Base-by-base conservation (phyloP, 352 stramenopile genomes). In the Phytophthora macrochlamydospora region DNA sequence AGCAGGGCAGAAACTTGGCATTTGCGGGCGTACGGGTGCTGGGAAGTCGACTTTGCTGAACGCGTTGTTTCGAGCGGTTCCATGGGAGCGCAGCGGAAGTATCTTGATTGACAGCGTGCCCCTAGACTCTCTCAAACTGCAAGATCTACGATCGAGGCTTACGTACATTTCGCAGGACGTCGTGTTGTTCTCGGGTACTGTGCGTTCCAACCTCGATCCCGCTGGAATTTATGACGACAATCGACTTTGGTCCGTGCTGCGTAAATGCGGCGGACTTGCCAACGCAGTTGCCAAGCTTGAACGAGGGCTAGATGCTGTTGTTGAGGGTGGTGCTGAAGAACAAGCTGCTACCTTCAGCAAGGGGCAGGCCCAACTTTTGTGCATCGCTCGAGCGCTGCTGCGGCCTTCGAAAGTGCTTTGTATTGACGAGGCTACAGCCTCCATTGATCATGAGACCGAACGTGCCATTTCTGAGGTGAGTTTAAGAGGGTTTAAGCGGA, bases 351-450 rank as follows among this genome's bases (percentile, higher is more conserved):
- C 73, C 6, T 78, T 96, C 31, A 94, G 85, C 50, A 83, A 86
- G 44, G 89, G 89, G 0, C 83, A 97, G 62, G 72, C 73, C 3
- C 89, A 97, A 56, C 46, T 95, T 18, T 60, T 95, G 24, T 92
- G 85, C 55, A 84, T 95, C 49, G 85, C 85, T 7, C 79, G 89
- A 24, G 89, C 89, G 3, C 58, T 97, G 38, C 56, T 99, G 2
- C 84, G 87, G 30, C 85, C 85, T 13, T 97, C 90, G 18, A 98
- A 98, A 57, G 88, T 99, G 40, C 63, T 99, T 4, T 97, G 97
- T 28, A 84, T 98, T 48, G 93, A 98, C 57, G 93, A 98, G 59
- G 91, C 93, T 1, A 98, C 93, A 30, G 82, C 90, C 2, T 93
- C 83, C 6, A 79, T 99, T 35, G 96, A 99, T 56, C 85, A 94